phyloP scores from a whole-genome alignment of 768 basidiomycete species.

The Podaxis sp. region DNA sequence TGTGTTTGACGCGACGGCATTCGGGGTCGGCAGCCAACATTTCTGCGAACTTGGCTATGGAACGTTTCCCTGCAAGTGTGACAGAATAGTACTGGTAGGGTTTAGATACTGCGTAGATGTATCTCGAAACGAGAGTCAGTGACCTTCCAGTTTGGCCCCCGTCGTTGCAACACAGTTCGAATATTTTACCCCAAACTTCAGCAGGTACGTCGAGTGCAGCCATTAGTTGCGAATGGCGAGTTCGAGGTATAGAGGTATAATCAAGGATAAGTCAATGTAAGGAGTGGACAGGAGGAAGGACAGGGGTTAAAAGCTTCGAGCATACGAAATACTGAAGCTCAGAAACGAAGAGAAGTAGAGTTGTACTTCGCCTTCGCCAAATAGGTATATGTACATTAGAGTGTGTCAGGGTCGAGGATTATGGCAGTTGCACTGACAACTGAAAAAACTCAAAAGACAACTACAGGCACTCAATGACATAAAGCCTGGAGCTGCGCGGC shows the following conservation, averaged over 20 bases:
- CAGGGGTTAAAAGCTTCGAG: neutral
- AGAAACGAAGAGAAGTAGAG: neutral
- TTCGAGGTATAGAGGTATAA: neutral
- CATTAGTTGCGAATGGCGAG: constrained; percentile 1
- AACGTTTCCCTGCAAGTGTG: constrained; percentile 5
- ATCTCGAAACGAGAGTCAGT: constrained; percentile 15
- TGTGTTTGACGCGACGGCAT: constrained; percentile 14
- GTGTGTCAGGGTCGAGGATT: neutral
- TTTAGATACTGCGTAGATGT: constrained; percentile 14
- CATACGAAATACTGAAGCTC: neutral
- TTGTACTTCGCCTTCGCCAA: neutral
- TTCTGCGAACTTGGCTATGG: constrained; percentile 12
- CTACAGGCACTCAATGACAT: neutral
- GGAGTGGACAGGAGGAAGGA: neutral
- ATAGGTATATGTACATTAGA: neutral
- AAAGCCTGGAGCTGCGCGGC: neutral
- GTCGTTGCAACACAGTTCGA: constrained; percentile 14
- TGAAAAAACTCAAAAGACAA: neutral
- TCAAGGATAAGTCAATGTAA: neutral
- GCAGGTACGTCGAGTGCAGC: constrained; percentile 6
- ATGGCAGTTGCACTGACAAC: neutral
- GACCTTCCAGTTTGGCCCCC: constrained; percentile 19
- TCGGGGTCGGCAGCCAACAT: constrained; percentile 5
- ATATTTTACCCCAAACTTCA: constrained; percentile 20
- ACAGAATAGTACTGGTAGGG: constrained; percentile 14